Base-by-base conservation (phyloP, 148 eudicot genomes). In the Silene conica region DNA sequence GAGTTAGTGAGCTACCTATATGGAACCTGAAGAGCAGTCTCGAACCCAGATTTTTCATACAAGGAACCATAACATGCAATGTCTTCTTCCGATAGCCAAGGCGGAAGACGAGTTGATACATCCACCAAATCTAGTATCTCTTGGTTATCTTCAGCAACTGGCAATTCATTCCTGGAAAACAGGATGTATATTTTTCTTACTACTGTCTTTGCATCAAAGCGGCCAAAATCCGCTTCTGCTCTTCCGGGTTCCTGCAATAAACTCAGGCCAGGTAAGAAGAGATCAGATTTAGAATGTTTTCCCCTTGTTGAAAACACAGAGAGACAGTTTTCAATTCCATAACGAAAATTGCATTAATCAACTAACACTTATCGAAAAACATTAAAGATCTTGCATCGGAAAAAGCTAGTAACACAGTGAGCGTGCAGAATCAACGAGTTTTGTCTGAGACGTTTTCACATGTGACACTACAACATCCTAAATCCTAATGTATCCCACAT, bases 151-250 rank as follows among this genome's bases (percentile, higher is more conserved):
- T 70, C 38, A 67, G 94, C 94, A 41, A 79, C 83, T 20, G 91
- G 94, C 70, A 84, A 59, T 69, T 87, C 84, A 48, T 74, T 79
- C 78, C 71, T 80, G 4, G 93, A 87, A 69, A 89, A 89, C 59
- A 89, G 73, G 31, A 82, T 87, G 81, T 89, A 89, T 3, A 83
- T 79, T 72, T 89, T 84, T 70, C 74, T 67, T 25, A 85, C 75
- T 21, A 89, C 85, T 4, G 89, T 89, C 76, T 84, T 89, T 9
- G 80, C 79, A 75, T 87, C 82, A 34, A 89, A 62, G 1, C 90
- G 87, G 15, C 85, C 83, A 75, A 89, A 89, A 80, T 89, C 93
- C 74, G 90, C 87, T 83, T 89, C 93, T 23, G 90, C 88, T 71
- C 90, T 74, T 80, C 90, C 93, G 46, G 85, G 81, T 67, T 81